Percentiles rank a stretch among this genome's conserved stretches.
These are phyloP conservation scores for Penicillium malachiteum DNA, from an alignment of 495 filamentous ascomycete species.

Conservation along the genomic window DNA sequence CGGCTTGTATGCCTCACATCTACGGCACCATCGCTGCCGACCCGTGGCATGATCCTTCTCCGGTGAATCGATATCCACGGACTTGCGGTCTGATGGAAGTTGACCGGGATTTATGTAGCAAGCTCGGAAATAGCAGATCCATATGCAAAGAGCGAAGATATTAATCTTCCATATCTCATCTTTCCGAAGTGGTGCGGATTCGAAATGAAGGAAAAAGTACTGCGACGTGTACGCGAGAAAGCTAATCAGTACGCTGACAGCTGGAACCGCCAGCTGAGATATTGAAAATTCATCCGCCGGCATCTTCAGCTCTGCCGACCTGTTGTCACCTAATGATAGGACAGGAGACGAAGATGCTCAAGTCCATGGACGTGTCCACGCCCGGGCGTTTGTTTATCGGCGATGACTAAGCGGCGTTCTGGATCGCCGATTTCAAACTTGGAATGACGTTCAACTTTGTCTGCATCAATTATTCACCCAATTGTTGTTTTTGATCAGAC, in stretches of 20 bases:
- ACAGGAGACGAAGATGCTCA: conserved; percentile 2
- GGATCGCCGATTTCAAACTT: conserved; percentile 1
- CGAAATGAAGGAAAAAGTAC: conserved; percentile 72
- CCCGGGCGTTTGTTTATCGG: too few relatives aligned
- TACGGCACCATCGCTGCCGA: conserved; percentile 74
- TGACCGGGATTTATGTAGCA: conserved; percentile 77
- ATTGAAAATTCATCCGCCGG: conserved; percentile 26
- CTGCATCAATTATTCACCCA: neutral
- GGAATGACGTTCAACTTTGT: neutral
- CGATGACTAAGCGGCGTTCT: conserved; percentile 21
- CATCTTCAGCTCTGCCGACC: conserved; percentile 15
- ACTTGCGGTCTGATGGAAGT: conserved; percentile 29
- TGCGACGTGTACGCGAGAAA: conserved; percentile 87
- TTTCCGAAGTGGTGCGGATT: conserved; percentile 63
- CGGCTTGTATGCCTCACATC: conserved; percentile 80
- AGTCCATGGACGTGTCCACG: conserved; percentile 11
- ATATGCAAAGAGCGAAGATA: conserved; percentile 64
- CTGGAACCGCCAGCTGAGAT: conserved; percentile 59
- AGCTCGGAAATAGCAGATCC: conserved; percentile 75
- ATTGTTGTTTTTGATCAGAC: neutral
- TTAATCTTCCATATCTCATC: conserved; percentile 72
- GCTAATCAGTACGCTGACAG: conserved; percentile 63
- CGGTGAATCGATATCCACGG: conserved; percentile 19
- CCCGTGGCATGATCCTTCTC: conserved; percentile 26
- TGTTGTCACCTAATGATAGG: neutral